These are phyloP conservation scores for Lagenidium giganteum DNA, from an alignment of 352 stramenopile genomes.

Conservation along the genomic window DNA sequence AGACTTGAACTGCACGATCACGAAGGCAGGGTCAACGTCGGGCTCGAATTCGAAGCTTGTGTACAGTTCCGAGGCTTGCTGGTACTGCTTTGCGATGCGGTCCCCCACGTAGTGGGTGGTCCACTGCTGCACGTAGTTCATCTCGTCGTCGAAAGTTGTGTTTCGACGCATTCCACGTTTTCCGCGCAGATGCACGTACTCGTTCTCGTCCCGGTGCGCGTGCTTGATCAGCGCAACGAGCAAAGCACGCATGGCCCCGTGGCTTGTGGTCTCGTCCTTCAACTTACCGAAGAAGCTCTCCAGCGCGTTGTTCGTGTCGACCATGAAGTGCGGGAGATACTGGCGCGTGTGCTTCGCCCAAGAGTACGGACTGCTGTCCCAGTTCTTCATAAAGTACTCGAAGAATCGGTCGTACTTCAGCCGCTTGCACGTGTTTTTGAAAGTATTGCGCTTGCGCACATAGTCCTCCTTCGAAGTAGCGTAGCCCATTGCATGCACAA, in stretches of 20 bases:
- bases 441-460: background rate
- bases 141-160: background rate
- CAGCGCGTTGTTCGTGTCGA: slow-evolving; percentile 15
- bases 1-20: background rate
- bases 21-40: background rate
- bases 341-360: slow-evolving; percentile 11
- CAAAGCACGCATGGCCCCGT: slow-evolving; percentile 6
- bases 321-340: slow-evolving; percentile 13
- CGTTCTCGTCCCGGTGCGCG: background rate
- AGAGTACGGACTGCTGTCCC: slow-evolving; percentile 16
- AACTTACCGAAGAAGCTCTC: slow-evolving; percentile 14
- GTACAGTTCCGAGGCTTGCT: background rate
- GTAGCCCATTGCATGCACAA: slow-evolving; percentile 9
- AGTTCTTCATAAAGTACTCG: slow-evolving; percentile 20
- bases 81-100: background rate
- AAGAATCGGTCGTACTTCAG: background rate
- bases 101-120: background rate
- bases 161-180: background rate
- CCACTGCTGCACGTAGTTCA: slow-evolving; percentile 1
- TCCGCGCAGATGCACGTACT: background rate
- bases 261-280: background rate
- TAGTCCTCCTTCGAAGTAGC: background rate
- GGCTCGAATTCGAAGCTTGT: slow-evolving; percentile 5
- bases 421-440: background rate
- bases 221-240: slow-evolving; percentile 5